Conservation (phyloP, 345 rosid species). For the Combretum micranthum region DNA sequence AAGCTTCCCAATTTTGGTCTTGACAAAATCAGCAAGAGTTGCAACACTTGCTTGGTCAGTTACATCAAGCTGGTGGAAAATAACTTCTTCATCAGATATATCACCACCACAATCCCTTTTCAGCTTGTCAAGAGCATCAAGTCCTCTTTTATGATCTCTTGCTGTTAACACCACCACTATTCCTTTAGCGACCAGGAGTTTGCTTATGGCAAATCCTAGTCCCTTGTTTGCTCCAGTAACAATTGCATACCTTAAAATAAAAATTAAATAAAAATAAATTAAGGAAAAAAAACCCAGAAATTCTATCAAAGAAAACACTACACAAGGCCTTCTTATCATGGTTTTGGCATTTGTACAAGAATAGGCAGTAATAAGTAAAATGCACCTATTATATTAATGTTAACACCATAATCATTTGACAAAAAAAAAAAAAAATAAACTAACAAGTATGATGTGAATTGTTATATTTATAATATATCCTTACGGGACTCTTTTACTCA, state of each 20-base stretch:
- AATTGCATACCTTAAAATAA: background rate
- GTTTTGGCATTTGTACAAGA: no score
- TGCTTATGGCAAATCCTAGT: slow-evolving; percentile 1
- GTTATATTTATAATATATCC: no score
- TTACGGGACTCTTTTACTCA: no score
- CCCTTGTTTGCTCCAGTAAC: slow-evolving; percentile 7
- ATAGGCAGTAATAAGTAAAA: no score
- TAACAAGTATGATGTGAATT: no score
- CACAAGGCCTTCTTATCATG: no score
- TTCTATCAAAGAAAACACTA: no score
- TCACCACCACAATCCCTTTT: background rate
- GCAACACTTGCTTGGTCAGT: background rate
- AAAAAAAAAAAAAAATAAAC: no score
- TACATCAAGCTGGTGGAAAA: slow-evolving; percentile 10
- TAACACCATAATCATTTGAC: no score
- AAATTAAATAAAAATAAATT: background rate
- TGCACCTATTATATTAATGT: no score
- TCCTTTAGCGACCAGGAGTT: slow-evolving; percentile 4
- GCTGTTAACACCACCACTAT: slow-evolving; percentile 2
- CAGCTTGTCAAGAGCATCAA: slow-evolving; percentile 3
- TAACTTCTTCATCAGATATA: background rate
- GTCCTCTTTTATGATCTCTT: slow-evolving; percentile 7
- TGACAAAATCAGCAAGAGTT: slow-evolving; percentile 1
- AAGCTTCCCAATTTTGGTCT: slow-evolving; percentile 5
- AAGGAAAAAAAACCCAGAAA: no score